Evolutionary conservation across 2,329 filamentous ascomycete species (phyloP).

Genomic region (Huntiella omanensis): DNA sequence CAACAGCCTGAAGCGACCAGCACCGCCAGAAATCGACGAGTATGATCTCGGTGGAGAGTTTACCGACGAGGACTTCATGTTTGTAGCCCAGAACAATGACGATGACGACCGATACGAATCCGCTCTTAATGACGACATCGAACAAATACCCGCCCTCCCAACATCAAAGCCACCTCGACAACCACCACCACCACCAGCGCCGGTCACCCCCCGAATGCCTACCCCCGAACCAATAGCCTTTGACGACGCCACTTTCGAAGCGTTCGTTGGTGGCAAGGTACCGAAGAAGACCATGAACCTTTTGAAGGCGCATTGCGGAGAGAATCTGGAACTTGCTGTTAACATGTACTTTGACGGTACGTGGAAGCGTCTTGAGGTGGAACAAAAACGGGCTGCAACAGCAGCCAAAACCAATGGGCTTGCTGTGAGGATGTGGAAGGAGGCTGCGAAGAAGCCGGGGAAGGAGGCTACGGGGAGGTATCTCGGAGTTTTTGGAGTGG

Average conservation of each 20-base stretch:
- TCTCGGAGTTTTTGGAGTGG: conserved; percentile 78
- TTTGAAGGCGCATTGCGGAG: conserved; percentile 34
- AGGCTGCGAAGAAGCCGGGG: conserved; percentile 7
- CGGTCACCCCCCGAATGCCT: neutral
- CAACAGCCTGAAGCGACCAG: neutral
- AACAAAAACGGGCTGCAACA: conserved; percentile 1
- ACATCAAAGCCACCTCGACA: neutral
- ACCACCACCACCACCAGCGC: neutral
- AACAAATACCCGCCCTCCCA: neutral
- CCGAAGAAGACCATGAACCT: conserved; percentile 26
- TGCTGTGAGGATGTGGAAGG: conserved; percentile 2
- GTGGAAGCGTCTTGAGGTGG: conserved; percentile 21
- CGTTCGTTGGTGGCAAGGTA: conserved; percentile 39
- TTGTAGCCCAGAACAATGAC: neutral
- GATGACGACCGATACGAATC: neutral
- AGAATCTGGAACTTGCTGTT: conserved; percentile 41
- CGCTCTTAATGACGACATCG: neutral
- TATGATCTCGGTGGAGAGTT: neutral
- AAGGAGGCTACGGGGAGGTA: conserved; percentile 35
- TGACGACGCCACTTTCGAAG: conserved; percentile 37
- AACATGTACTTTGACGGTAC: conserved; percentile 56
- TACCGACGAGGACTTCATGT: conserved; percentile 6
- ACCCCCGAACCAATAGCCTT: conserved; percentile 23
- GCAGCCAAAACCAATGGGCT: conserved; percentile 1
- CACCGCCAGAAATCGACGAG: neutral